Conservation (phyloP, 139 green algal genomes). For the Chlorella sp. region DNA sequence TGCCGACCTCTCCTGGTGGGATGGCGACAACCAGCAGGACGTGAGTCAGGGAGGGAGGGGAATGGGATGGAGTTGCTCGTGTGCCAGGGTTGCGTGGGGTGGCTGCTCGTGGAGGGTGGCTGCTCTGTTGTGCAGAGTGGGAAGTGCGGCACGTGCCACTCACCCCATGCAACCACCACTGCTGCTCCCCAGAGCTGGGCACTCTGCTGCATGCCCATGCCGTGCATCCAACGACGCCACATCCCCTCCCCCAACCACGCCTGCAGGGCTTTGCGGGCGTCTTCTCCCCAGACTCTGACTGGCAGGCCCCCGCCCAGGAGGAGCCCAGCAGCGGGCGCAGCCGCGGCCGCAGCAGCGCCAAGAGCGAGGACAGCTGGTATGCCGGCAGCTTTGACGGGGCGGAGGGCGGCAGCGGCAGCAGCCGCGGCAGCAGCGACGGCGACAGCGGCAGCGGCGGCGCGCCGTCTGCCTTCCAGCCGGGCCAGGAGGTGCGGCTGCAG, state of each 20-base stretch:
- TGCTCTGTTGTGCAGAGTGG: too few species aligned
- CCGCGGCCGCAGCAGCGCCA: not conserved
- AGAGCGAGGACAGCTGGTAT: not conserved
- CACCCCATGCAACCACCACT: too few species aligned
- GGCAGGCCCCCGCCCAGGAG: not conserved
- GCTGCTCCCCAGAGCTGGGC: not conserved
- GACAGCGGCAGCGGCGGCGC: not conserved
- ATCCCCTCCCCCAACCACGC: too few species aligned
- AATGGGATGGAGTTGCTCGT: not conserved
- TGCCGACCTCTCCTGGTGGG: constrained; percentile 24
- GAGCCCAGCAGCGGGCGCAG: not conserved
- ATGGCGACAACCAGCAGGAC: not conserved
- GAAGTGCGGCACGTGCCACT: too few species aligned
- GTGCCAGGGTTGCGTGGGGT: not conserved
- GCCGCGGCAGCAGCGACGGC: not conserved
- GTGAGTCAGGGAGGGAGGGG: not conserved
- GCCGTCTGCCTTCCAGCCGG: constrained; percentile 10
- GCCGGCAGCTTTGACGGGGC: not conserved
- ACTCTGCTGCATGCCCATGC: not conserved
- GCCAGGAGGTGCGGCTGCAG: constrained; percentile 16
- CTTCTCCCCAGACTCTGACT: not conserved
- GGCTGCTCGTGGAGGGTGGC: not conserved
- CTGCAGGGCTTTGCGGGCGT: constrained; percentile 13
- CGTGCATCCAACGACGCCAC: too few species aligned
- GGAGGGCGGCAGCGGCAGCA: not conserved